Evolutionary conservation across 768 basidiomycete genomes (phyloP).

Genomic region (Suillus subluteus): DNA sequence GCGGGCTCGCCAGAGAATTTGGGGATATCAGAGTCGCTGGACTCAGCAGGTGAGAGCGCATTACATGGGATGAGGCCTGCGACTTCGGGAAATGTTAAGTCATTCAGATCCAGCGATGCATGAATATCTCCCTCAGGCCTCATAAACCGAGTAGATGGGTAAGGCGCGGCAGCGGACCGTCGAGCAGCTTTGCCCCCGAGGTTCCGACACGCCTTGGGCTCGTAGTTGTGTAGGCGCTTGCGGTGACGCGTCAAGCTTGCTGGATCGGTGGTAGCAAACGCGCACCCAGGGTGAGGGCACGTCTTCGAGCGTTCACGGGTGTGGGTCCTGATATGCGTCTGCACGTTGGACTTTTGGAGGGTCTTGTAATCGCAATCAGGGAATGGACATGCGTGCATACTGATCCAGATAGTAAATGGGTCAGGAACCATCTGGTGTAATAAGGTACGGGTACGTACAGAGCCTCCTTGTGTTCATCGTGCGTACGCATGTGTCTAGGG

Average conservation of each 20-base stretch:
- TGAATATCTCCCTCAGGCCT: background rate
- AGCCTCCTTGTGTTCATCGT: constrained; percentile 25
- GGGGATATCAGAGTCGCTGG: background rate
- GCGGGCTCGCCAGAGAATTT: background rate
- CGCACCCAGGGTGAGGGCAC: constrained; percentile 25
- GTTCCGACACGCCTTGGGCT: constrained; percentile 15
- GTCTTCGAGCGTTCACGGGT: constrained; percentile 14
- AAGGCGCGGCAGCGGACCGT: constrained; percentile 11
- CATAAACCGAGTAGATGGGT: background rate
- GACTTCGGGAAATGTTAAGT: background rate
- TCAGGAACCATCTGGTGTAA: constrained; percentile 8
- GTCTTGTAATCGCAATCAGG: constrained; percentile 25
- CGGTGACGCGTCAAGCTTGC: constrained; percentile 30
- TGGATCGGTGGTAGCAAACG: constrained; percentile 23
- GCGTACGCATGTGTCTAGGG: constrained; percentile 29
- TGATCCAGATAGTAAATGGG: constrained; percentile 8
- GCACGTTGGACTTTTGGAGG: constrained; percentile 32
- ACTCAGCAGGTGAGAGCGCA: background rate
- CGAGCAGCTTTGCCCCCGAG: constrained; percentile 9
- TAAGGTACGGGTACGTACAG: constrained; percentile 21
- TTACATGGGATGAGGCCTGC: background rate
- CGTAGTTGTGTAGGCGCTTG: constrained; percentile 20
- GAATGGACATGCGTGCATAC: constrained; percentile 29
- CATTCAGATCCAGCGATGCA: constrained; percentile 2
- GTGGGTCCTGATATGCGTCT: constrained; percentile 32